A percentile compares a stretch with the other conserved stretches of the same genome.
Conservation (phyloP, 140 eudicot species). For the Stevia rebaudiana region DNA sequence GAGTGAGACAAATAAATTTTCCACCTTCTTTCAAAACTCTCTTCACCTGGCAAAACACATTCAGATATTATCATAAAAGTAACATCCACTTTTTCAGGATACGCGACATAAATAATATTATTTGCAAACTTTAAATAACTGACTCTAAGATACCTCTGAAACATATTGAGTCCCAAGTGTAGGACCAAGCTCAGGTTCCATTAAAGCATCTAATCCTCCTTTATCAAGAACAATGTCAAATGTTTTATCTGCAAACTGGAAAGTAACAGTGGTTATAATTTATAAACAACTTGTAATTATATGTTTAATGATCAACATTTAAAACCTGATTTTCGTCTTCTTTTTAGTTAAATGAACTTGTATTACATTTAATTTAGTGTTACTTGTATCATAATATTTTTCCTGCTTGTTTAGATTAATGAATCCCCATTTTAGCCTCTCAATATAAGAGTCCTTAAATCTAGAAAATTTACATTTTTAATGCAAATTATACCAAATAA, state of each 20-base stretch:
- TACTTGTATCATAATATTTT: neutral
- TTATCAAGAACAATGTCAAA: conserved; percentile 77
- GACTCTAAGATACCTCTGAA: conserved; percentile 63
- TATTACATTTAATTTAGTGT: neutral
- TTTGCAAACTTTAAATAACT: neutral
- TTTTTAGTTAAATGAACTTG: neutral
- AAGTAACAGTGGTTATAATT: conserved; percentile 18
- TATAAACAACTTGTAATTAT: no score
- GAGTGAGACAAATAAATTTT: conserved; percentile 78
- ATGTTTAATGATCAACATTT: neutral
- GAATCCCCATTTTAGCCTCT: conserved; percentile 7
- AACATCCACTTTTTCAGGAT: neutral
- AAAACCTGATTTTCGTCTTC: neutral
- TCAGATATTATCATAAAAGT: conserved; percentile 1
- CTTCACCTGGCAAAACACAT: conserved; percentile 59
- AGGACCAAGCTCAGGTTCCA: conserved; percentile 95
- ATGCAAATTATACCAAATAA: neutral
- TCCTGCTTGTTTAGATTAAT: neutral
- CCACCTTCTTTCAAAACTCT: conserved; percentile 75
- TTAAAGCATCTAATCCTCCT: conserved; percentile 95
- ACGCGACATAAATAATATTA: neutral
- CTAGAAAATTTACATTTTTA: neutral
- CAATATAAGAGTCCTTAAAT: neutral
- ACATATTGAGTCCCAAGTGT: conserved; percentile 65
- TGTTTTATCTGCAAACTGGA: conserved; percentile 65